Conservation (phyloP, 2,329 filamentous ascomycete genomes). For the Hymenoscyphus repandus region DNA sequence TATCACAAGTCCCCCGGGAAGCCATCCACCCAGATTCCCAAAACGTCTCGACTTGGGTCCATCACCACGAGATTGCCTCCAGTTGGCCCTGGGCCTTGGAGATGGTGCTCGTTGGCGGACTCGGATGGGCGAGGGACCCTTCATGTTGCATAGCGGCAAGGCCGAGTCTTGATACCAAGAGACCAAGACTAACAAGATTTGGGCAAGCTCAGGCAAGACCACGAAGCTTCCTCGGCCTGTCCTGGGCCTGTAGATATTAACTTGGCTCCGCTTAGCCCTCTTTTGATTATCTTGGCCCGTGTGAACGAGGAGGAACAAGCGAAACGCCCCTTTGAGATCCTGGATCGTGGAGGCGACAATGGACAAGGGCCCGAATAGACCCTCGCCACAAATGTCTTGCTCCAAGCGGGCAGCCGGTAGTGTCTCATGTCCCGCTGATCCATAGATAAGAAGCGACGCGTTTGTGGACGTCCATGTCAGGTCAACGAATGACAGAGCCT, state of each 20-base stretch:
- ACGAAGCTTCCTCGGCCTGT: slow-evolving; percentile 14
- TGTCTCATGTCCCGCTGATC: slow-evolving; percentile 15
- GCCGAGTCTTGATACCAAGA: slow-evolving; percentile 1
- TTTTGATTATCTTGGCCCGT: no score
- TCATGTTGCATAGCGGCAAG: neutral
- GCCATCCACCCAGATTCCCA: no score
- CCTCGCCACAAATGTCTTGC: neutral
- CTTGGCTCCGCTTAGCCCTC: neutral
- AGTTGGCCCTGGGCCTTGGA: no score
- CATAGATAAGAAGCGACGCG: slow-evolving; percentile 20
- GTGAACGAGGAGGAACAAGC: neutral
- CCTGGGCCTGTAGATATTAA: neutral
- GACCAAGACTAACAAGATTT: neutral
- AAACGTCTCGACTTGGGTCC: no score
- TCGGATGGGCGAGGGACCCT: neutral
- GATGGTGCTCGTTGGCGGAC: neutral
- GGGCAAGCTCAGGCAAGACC: slow-evolving; percentile 3
- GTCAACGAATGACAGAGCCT: slow-evolving; percentile 5
- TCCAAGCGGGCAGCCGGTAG: neutral
- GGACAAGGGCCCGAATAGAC: neutral
- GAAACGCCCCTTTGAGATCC: neutral
- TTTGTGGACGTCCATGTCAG: slow-evolving; percentile 9
- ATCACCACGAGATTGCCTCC: no score
- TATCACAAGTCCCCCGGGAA: no score
- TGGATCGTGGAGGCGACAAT: neutral